These are phyloP conservation scores for Vicia sativa DNA, from an alignment of 306 rosid species.

Conservation along the genomic window DNA sequence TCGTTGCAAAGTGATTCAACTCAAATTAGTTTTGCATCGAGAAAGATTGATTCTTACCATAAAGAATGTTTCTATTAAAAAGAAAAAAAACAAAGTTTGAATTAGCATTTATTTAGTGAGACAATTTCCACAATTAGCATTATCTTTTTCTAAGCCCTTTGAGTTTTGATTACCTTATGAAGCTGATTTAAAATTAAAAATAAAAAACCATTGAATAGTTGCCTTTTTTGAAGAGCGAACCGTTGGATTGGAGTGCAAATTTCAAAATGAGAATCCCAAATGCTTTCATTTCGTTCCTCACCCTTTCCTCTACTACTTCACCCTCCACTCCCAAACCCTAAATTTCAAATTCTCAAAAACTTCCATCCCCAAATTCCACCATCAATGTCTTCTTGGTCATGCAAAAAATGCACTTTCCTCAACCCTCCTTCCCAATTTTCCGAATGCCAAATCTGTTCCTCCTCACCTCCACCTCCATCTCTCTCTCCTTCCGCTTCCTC, in stretches of 20 bases:
- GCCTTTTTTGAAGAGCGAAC: slow-evolving; percentile 23
- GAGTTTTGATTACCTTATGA: too few relatives aligned
- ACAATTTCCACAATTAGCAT: too few relatives aligned
- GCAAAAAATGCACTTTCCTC: slow-evolving; percentile 77
- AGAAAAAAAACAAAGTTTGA: too few relatives aligned
- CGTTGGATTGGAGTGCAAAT: not conserved
- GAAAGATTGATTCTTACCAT: too few relatives aligned
- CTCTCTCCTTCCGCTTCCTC: slow-evolving; percentile 44
- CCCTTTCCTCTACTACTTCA: not conserved
- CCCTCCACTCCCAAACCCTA: slow-evolving; percentile 41
- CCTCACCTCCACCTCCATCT: slow-evolving; percentile 38
- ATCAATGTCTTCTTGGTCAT: slow-evolving; percentile 78
- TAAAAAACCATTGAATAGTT: not conserved
- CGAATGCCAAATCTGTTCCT: slow-evolving; percentile 69
- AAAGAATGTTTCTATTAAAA: too few relatives aligned
- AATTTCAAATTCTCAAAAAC: not conserved
- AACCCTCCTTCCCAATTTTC: slow-evolving; percentile 62
- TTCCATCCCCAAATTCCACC: slow-evolving; percentile 16
- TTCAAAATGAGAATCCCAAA: slow-evolving; percentile 36
- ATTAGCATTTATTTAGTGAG: too few relatives aligned
- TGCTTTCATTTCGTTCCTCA: not conserved
- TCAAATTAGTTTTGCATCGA: too few relatives aligned
- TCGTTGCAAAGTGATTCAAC: too few relatives aligned
- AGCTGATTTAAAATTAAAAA: too few relatives aligned
- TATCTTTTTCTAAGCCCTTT: too few relatives aligned